Evolutionary conservation across 495 filamentous ascomycete genomes (phyloP), one percentile per base, ranked within the genome.

Genomic region (Talaromyces stipitatus): DNA sequence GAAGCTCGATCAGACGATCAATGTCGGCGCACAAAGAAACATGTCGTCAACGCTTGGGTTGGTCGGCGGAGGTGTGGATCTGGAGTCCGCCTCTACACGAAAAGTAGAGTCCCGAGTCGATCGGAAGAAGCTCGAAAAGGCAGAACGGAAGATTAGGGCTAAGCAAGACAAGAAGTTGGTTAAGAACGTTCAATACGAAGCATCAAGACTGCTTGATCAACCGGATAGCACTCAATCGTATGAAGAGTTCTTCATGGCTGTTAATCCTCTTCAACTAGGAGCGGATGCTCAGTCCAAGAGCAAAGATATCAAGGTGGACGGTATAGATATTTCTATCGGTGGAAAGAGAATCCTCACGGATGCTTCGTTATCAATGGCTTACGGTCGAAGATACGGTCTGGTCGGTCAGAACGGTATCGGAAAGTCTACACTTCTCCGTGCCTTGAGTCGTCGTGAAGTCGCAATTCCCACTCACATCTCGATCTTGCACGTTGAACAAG

Each of bases 401-500:
- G 94, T 97, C 56, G 94, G 94, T 78, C 87, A 97, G 76, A 99
- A 99, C 81, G 94, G 94, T 91, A 92, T 99, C 56, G 94, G 94
- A 79, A 99, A 99, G 82, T 91, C 87, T 73, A 99, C 94, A 12
- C 77, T 99, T 52, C 80, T 99, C 50, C 80, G 92, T 48, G 94
- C 95, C 8, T 74, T 99, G 58, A 95, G 92, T 61, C 84, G 91
- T 61, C 84, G 94, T 88, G 94, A 99, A 67, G 78, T 99, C 48
- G 81, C 94, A 9, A 88, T 99, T 69, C 94, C 94, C 14, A 92
- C 86, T 0, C 95, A 99, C 64, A 97, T 99, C 53, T 96, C 94
- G 14, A 99, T 99, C 80, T 78, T 99, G 14, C 94, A 97, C 78
- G 94, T 99, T 50, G 95, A 97, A 68, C 94, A 99, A 81, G 94